phyloP scores from a whole-genome alignment of 306 rosid genomes.

The Cicer judaicum region DNA sequence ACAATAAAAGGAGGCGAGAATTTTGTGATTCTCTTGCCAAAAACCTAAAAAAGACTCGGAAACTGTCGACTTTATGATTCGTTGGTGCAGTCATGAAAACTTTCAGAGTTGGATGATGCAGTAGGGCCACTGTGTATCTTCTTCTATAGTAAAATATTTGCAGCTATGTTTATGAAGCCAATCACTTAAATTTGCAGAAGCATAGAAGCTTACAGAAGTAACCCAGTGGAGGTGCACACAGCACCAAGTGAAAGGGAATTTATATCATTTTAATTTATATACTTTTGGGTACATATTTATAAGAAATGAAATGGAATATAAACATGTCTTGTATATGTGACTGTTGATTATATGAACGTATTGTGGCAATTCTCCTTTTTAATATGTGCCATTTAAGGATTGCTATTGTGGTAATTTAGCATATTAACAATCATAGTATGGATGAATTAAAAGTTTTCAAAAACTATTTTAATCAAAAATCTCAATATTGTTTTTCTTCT shows the following conservation, averaged over 20 bases:
- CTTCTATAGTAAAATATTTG: not conserved
- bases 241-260: not conserved
- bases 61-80: slow-evolving; percentile 51
- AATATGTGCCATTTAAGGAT: not conserved
- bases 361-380: not conserved
- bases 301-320: slow-evolving; percentile 15
- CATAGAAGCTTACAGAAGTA: slow-evolving; percentile 16
- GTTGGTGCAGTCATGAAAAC: not conserved
- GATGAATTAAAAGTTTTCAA: not conserved
- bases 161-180: slow-evolving; percentile 10
- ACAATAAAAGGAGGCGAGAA: slow-evolving; percentile 56
- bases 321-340: slow-evolving; percentile 5
- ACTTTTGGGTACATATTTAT: slow-evolving; percentile 12
- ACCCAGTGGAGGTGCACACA: not conserved
- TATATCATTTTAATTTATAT: not conserved
- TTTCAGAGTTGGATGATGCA: not conserved
- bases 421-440: not conserved
- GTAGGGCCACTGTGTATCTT: not conserved
- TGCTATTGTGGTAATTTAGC: not conserved
- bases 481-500: not conserved
- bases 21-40: slow-evolving; percentile 56
- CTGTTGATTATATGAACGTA: slow-evolving; percentile 1
- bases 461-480: not conserved
- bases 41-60: slow-evolving; percentile 61
- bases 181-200: slow-evolving; percentile 1